Conservation (phyloP, 2,329 filamentous ascomycete genomes). For the Teratosphaeria destructans region DNA sequence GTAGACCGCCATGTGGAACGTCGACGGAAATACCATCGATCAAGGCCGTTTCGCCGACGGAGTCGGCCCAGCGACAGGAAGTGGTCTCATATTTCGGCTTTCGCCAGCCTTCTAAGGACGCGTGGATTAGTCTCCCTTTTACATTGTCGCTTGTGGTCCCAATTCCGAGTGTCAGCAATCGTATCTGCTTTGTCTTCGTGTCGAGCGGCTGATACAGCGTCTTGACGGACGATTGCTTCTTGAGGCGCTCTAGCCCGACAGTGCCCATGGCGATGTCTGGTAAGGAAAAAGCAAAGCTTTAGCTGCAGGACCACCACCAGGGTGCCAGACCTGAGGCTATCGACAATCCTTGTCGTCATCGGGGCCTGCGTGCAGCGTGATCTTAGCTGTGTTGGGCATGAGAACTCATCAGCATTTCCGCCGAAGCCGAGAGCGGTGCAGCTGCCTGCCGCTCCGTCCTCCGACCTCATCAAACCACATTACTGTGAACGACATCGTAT, state of each 20-base stretch:
- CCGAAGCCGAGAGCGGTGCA: not conserved
- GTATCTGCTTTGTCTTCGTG: not conserved
- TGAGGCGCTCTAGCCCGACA: not conserved
- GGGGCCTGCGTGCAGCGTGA: not conserved
- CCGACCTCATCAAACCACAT: not conserved
- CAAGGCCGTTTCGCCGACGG: not conserved
- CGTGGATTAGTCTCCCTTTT: not conserved
- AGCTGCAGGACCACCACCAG: not conserved
- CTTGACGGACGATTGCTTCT: not conserved
- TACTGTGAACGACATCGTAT: not conserved
- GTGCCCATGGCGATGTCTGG: not conserved
- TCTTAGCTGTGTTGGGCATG: too few relatives aligned
- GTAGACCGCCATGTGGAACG: not conserved
- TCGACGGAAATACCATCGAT: not conserved
- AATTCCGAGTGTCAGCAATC: not conserved
- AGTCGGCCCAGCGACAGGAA: not conserved
- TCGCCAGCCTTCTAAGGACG: not conserved
- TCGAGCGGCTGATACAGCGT: not conserved
- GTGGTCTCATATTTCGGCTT: not conserved
- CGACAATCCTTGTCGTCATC: not conserved
- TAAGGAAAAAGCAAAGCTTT: not conserved
- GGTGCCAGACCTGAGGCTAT: not conserved
- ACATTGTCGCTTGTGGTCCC: not conserved
- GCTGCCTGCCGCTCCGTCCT: not conserved
- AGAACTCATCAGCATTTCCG: too few relatives aligned